Conservation (phyloP, 169 alveolate species). For the Neospora caninum region DNA sequence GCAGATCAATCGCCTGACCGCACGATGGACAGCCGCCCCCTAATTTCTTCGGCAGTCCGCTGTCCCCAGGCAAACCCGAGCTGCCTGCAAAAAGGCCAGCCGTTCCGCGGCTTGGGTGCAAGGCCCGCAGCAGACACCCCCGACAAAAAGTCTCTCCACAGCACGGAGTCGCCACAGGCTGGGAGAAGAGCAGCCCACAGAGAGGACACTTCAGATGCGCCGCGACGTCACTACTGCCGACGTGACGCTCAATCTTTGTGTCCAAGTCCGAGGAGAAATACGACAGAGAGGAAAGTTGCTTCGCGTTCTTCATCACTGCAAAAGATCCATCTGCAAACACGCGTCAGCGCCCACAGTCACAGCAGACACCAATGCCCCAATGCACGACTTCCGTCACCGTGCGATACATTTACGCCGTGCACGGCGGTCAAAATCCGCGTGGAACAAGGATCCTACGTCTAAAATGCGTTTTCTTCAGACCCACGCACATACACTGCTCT, state of each 20-base stretch:
- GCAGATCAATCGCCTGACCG: slow-evolving; percentile 29
- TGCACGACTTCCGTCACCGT: no score
- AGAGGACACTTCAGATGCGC: slow-evolving; percentile 54
- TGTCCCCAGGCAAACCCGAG: not conserved
- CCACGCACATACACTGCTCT: no score
- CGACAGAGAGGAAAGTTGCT: slow-evolving; percentile 26
- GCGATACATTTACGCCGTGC: not conserved
- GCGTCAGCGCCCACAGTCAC: not conserved
- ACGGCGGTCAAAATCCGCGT: not conserved
- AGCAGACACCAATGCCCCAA: not conserved
- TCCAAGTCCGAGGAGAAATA: slow-evolving; percentile 50
- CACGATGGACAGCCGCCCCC: slow-evolving; percentile 58
- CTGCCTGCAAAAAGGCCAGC: slow-evolving; percentile 5
- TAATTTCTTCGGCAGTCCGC: not conserved
- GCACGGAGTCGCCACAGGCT: slow-evolving; percentile 60
- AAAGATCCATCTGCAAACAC: slow-evolving; percentile 51
- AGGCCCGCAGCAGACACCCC: slow-evolving; percentile 34
- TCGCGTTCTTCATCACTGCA: slow-evolving; percentile 57
- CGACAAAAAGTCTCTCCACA: slow-evolving; percentile 63
- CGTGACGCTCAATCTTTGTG: slow-evolving; percentile 52
- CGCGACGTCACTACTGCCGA: slow-evolving; percentile 43
- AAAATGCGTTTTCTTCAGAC: no score
- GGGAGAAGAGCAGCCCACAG: slow-evolving; percentile 38
- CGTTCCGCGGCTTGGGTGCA: slow-evolving; percentile 17
- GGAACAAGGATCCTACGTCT: not conserved